Base-by-base conservation (phyloP, 305 asterid species). In the Ajuga reptans region DNA sequence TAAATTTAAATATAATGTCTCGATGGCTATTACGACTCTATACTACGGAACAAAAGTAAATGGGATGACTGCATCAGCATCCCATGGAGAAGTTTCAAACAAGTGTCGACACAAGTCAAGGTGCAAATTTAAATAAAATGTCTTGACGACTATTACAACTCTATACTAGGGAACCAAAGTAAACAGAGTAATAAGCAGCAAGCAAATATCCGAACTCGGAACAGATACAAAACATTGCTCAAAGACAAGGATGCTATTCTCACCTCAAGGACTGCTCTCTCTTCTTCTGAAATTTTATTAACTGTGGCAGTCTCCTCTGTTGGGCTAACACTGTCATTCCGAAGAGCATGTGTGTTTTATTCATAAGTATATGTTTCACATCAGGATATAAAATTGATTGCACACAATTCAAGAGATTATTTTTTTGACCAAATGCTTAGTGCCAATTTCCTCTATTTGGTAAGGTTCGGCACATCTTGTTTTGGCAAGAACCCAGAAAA, bases 181-280 rank as follows among this genome's bases (percentile, higher is more conserved):
- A 39, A 42, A 24, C 46, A 42, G 72, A 52, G 63, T 27, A 53
- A 36, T 33, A 61, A 14, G 62, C 72, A 79, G 53, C 27, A 75
- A 66, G 50, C 39, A 51, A 39, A 41, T 37, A 24, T 66, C 47
- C 65, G 29, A 58, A 16, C 52, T 36, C 71, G 56, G 18, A 69
- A 57, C 52, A 36, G 34, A 72, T 37, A 33, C 12, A 45, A 63
- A 51, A 37, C 31, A 54, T 24, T 63, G 69, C 55, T 64, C 0
- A 29, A n/a, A 34, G 59, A 56, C 64, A 41, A 68, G 64, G 31
- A 49, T 72, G 52, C 64, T 52, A 75, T 45, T 42, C 80, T 77
- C 78, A 92, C 98, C 98, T 83, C 88, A 70, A 92, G 88, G 69
- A 36, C 67, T 62, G 80, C 86, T 82, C 79, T 83, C 73, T 87